Percentiles rank a stretch among this genome's conserved stretches.
These are phyloP conservation scores for Wickerhamiella lipophila DNA, from an alignment of 805 yeast species.

Conservation along the genomic window DNA sequence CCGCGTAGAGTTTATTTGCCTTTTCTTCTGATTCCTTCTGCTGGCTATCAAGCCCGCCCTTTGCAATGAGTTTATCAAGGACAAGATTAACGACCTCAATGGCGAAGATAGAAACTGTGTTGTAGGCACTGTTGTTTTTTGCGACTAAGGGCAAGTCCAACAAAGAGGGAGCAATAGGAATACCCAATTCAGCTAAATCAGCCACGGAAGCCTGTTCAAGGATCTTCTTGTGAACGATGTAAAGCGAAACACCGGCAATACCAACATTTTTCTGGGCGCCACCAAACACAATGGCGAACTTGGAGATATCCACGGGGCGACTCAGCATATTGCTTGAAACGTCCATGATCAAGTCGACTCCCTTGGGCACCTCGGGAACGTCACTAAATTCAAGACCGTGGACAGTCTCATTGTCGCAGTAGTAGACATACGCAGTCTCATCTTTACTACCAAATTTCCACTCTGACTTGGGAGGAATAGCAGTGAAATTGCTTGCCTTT, in stretches of 20 bases:
- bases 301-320: conserved; percentile 62
- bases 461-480: conserved; percentile 49
- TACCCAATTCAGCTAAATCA: conserved; percentile 41
- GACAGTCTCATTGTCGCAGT: conserved; percentile 96
- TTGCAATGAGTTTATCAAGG: conserved; percentile 43
- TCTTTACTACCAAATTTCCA: conserved; percentile 48
- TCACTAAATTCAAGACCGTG: conserved; percentile 79
- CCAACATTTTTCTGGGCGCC: conserved; percentile 99
- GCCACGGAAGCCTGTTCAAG: conserved; percentile 49
- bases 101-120: conserved; percentile 90
- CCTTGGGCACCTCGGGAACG: conserved; percentile 43
- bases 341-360: conserved; percentile 79
- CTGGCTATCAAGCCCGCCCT: conserved; percentile 64
- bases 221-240: conserved; percentile 73
- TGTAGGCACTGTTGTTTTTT: conserved; percentile 82
- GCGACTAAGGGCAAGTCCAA: conserved; percentile 78
- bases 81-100: conserved; percentile 76
- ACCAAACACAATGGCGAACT: conserved; percentile 83
- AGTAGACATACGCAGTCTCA: conserved; percentile 74
- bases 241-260: conserved; percentile 85
- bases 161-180: conserved; percentile 84
- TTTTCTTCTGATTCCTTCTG: conserved; percentile 46
- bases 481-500: conserved; percentile 43
- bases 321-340: conserved; percentile 89
- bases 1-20: conserved; percentile 49